Conservation (phyloP, 2,329 filamentous ascomycete species). For the Fusarium sp. region DNA sequence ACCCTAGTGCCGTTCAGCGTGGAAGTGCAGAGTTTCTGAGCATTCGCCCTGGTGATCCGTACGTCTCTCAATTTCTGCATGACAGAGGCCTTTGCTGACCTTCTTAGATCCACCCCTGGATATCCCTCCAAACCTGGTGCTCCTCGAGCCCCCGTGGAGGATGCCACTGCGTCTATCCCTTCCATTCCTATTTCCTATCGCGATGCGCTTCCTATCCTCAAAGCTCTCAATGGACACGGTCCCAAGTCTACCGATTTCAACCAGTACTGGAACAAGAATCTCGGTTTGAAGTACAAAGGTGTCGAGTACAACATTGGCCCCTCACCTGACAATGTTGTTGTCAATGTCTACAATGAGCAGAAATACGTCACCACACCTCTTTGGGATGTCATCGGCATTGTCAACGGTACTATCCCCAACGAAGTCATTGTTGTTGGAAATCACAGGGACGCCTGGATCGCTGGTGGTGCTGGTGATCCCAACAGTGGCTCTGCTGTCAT, state of each 20-base stretch:
- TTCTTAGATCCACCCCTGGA: constrained; percentile 78
- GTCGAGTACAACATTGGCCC: constrained; percentile 89
- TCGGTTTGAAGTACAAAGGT: constrained; percentile 81
- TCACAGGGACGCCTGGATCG: constrained; percentile 90
- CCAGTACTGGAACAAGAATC: constrained; percentile 74
- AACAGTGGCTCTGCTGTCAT: constrained; percentile 84
- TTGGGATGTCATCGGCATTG: constrained; percentile 92
- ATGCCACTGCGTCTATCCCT: constrained; percentile 83
- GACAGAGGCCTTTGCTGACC: constrained; percentile 19
- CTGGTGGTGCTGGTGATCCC: constrained; percentile 84
- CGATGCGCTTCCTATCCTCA: constrained; percentile 88
- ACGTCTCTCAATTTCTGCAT: constrained; percentile 26
- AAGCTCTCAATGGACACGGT: constrained; percentile 88
- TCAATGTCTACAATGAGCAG: constrained; percentile 83
- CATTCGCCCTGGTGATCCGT: constrained; percentile 75
- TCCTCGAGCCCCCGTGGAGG: constrained; percentile 76
- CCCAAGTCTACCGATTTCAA: constrained; percentile 80
- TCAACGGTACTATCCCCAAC: constrained; percentile 86
- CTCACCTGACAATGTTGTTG: constrained; percentile 74
- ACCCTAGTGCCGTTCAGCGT: constrained; percentile 89
- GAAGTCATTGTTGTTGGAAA: constrained; percentile 94
- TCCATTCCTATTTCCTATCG: constrained; percentile 90
- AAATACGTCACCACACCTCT: constrained; percentile 83
- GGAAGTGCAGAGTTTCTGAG: constrained; percentile 87
- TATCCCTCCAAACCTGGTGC: constrained; percentile 93